Conservation (phyloP, 2,329 filamentous ascomycete species). For the Colletotrichum sp. region DNA sequence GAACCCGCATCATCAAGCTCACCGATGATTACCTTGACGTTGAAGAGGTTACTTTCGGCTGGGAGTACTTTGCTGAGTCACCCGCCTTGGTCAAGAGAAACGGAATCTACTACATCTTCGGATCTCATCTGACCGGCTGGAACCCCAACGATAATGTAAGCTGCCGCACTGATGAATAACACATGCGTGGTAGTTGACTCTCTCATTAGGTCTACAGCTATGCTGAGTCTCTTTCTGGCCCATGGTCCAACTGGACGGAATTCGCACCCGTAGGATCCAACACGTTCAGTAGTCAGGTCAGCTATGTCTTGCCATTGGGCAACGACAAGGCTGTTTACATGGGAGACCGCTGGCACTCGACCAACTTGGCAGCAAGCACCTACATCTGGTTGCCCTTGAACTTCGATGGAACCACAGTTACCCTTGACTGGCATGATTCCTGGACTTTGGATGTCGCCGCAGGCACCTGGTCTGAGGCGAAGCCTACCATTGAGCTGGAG, state of each 20-base stretch:
- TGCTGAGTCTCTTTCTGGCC: conserved; percentile 58
- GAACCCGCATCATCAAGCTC: conserved; percentile 56
- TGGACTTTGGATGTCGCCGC: conserved; percentile 54
- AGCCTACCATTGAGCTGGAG: conserved; percentile 53
- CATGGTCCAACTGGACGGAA: conserved; percentile 65
- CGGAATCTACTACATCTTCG: conserved; percentile 69
- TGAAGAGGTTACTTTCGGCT: conserved; percentile 52
- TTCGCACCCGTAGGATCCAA: conserved; percentile 61
- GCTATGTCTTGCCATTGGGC: conserved; percentile 56
- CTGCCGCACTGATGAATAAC: not conserved
- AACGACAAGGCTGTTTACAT: conserved; percentile 59
- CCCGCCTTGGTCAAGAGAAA: conserved; percentile 67
- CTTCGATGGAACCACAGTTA: conserved; percentile 56
- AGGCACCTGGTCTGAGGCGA: conserved; percentile 47
- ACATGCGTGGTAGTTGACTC: not conserved
- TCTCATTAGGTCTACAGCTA: conserved; percentile 53
- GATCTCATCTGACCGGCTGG: conserved; percentile 61
- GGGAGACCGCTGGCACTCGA: conserved; percentile 68
- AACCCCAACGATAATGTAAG: conserved; percentile 66
- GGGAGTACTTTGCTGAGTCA: conserved; percentile 61
- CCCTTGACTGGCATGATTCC: conserved; percentile 55
- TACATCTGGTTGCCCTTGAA: conserved; percentile 69
- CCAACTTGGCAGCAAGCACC: conserved; percentile 64
- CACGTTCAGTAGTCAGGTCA: conserved; percentile 67
- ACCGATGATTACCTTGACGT: conserved; percentile 62